Evolutionary conservation across 2,329 filamentous ascomycete genomes (phyloP).

Genomic region (Colletotrichum abscissum): DNA sequence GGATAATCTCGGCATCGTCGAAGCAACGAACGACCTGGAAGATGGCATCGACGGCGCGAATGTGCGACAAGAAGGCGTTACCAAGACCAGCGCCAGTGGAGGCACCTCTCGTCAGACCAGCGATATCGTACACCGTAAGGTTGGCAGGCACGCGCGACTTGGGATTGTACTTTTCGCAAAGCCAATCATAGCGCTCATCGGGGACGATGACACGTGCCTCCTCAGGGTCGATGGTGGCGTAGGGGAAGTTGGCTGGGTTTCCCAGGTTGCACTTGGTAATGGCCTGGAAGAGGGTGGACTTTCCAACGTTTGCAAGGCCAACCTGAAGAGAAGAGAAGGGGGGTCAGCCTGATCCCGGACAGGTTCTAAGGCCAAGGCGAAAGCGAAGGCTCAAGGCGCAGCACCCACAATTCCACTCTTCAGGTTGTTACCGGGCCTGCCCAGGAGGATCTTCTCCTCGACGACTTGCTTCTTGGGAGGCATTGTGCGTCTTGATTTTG

Average conservation of each 20-base stretch:
- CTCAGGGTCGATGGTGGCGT: conserved; percentile 98
- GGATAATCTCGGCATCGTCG: conserved; percentile 99
- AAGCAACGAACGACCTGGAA: conserved; percentile 98
- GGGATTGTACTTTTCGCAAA: conserved; percentile 95
- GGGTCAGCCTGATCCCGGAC: conserved; percentile 41
- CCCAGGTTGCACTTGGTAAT: conserved; percentile 98
- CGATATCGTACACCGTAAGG: conserved; percentile 98
- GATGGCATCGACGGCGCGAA: conserved; percentile 97
- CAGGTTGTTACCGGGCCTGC: conserved; percentile 95
- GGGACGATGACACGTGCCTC: conserved; percentile 97
- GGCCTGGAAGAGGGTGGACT: conserved; percentile 99
- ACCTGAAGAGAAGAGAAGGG: conserved; percentile 67
- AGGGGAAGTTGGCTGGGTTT: conserved; percentile 99
- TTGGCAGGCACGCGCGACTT: conserved; percentile 98
- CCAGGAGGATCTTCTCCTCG: conserved; percentile 96
- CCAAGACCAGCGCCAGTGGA: conserved; percentile 98
- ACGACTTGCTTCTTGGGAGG: conserved; percentile 92
- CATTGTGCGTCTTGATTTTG: conserved; percentile 79
- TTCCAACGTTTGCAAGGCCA: conserved; percentile 98
- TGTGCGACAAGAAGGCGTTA: conserved; percentile 98
- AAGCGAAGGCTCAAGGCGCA: conserved; percentile 20
- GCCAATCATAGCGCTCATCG: conserved; percentile 95
- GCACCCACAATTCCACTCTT: conserved; percentile 96
- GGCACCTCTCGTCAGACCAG: conserved; percentile 93
- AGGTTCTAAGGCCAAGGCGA: conserved; percentile 48